Conservation (phyloP, 352 stramenopile genomes). For the Pythium brachiatum region DNA sequence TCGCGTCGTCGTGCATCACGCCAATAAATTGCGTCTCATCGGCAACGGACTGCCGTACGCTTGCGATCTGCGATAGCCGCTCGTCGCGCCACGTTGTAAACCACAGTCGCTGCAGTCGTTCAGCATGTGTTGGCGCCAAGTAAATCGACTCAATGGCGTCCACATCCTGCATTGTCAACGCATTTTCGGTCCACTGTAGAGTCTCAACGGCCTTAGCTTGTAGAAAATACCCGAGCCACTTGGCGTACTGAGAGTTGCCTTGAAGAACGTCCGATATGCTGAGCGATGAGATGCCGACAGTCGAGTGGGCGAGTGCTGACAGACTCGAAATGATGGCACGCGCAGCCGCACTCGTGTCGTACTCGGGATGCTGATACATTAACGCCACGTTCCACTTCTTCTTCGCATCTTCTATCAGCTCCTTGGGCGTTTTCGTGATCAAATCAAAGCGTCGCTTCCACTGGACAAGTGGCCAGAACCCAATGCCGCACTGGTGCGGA, state of each 20-base stretch:
- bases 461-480: neutral
- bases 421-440: neutral
- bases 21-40: neutral
- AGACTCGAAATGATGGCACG: neutral
- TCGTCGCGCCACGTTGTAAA: neutral
- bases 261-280: neutral
- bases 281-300: neutral
- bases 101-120: neutral
- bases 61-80: neutral
- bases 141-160: neutral
- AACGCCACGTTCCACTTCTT: neutral
- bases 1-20: neutral
- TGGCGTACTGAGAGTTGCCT: neutral
- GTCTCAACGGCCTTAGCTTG: neutral
- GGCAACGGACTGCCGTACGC: neutral
- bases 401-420: neutral
- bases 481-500: neutral
- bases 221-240: neutral
- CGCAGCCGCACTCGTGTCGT: neutral
- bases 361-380: neutral
- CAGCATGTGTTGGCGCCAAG: neutral
- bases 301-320: neutral
- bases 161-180: neutral
- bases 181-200: neutral
- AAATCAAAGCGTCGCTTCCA: conserved; percentile 1